Evolutionary conservation across 495 filamentous ascomycete genomes (phyloP).

Genomic region (Hypoxylon perforatum): DNA sequence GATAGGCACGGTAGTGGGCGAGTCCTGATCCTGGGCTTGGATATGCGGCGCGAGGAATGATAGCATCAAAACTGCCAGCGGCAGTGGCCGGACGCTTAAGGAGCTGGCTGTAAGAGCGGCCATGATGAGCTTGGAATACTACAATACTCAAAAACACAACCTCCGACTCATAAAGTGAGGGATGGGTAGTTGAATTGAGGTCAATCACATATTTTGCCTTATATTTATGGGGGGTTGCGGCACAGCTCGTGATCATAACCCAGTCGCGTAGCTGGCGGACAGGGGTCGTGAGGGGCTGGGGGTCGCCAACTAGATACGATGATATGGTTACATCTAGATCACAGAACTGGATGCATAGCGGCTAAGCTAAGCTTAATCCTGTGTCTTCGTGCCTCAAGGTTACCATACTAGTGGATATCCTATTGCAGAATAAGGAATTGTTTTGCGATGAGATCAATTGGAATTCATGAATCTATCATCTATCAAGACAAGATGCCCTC

Average conservation of each 20-base stretch:
- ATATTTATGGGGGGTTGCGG: too few species aligned
- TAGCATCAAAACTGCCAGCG: neutral
- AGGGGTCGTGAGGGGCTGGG: too few species aligned
- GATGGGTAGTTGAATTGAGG: too few species aligned
- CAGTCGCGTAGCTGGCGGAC: too few species aligned
- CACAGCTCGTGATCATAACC: too few species aligned
- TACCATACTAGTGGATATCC: neutral
- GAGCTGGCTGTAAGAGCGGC: neutral
- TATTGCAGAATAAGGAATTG: too few species aligned
- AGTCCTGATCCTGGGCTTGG: constrained; percentile 21
- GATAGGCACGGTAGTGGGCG: constrained; percentile 50
- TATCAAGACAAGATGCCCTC: neutral
- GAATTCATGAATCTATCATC: neutral
- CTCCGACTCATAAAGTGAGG: too few species aligned
- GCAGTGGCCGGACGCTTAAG: neutral
- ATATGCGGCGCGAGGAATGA: constrained; percentile 9
- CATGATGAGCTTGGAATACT: neutral
- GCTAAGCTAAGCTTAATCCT: neutral
- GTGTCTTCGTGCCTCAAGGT: neutral
- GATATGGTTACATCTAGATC: neutral
- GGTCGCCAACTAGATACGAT: neutral
- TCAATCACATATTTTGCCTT: too few species aligned
- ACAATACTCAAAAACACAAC: too few species aligned
- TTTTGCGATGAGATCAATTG: neutral
- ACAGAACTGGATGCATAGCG: neutral